Evolutionary conservation across 345 rosid genomes (phyloP).

Genomic region (Syzygium oleosum): DNA sequence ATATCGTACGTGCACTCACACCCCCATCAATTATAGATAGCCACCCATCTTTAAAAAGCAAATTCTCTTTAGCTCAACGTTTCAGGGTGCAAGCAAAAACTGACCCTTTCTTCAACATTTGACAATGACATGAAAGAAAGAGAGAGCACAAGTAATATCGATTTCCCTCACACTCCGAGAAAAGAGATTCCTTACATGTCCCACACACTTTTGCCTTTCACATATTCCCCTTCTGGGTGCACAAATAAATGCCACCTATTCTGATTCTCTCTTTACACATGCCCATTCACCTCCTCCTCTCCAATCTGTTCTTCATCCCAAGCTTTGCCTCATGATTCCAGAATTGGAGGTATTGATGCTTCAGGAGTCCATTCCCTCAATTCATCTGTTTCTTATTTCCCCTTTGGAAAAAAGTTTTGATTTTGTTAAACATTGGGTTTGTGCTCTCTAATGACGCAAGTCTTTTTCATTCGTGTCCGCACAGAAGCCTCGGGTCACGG

Average conservation of each 20-base stretch:
- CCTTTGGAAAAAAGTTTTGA: neutral
- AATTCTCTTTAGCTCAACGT: slow-evolving; percentile 16
- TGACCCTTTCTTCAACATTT: slow-evolving; percentile 4
- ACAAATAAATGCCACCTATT: slow-evolving; percentile 31
- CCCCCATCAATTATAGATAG: neutral
- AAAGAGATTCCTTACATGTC: slow-evolving; percentile 62
- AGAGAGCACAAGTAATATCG: neutral
- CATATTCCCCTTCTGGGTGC: slow-evolving; percentile 33
- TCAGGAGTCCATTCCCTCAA: neutral
- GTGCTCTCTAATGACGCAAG: neutral
- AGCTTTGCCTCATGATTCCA: slow-evolving; percentile 25
- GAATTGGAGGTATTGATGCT: slow-evolving; percentile 33
- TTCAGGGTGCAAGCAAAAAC: slow-evolving; percentile 3
- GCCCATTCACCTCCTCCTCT: slow-evolving; percentile 13
- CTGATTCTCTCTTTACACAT: slow-evolving; percentile 21
- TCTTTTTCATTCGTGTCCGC: neutral
- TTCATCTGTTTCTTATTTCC: neutral
- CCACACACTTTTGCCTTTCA: slow-evolving; percentile 43
- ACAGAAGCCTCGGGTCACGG: slow-evolving; percentile 53
- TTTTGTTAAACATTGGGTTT: neutral
- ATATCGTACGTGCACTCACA: slow-evolving; percentile 3
- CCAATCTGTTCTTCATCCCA: neutral
- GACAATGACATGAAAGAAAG: slow-evolving; percentile 7
- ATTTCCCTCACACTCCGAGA: neutral
- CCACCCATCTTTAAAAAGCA: slow-evolving; percentile 16